Conservation (phyloP, 345 rosid genomes). For the Nephelium lappaceum region DNA sequence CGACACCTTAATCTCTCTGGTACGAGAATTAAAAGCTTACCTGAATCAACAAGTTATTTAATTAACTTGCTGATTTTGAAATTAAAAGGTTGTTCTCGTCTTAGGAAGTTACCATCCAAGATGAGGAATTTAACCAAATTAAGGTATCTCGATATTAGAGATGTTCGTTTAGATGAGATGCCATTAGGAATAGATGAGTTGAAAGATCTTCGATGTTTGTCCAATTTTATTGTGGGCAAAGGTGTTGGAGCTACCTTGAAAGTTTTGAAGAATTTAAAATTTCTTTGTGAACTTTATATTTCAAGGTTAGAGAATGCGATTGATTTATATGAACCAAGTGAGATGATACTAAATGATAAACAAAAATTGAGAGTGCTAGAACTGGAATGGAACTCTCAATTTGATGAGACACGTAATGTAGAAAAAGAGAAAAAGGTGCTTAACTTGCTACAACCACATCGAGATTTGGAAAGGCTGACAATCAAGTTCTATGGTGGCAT, state of each 20-base stretch:
- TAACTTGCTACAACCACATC: too few relatives aligned
- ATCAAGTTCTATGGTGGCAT: too few relatives aligned
- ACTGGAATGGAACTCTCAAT: too few relatives aligned
- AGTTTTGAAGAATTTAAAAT: neutral
- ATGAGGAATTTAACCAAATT: too few relatives aligned
- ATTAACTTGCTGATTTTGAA: neutral
- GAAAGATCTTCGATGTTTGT: neutral
- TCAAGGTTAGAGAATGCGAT: neutral
- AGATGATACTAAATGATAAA: neutral
- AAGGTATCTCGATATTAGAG: too few relatives aligned
- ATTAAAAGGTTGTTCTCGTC: too few relatives aligned
- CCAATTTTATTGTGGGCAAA: neutral
- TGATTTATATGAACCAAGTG: neutral
- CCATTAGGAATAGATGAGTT: too few relatives aligned
- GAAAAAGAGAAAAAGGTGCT: too few relatives aligned
- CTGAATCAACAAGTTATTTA: neutral
- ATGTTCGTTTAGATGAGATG: too few relatives aligned
- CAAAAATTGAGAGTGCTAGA: neutral
- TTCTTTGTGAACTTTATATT: neutral
- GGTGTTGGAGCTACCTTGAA: neutral
- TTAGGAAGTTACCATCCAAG: too few relatives aligned
- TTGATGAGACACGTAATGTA: too few relatives aligned
- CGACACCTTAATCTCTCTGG: neutral
- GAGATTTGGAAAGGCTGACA: too few relatives aligned
- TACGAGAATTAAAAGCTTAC: neutral